Percentiles rank a stretch among this genome's conserved stretches.
Evolutionary conservation across 352 stramenopile genomes (phyloP).

Genomic region (Blastocystis hominis): DNA sequence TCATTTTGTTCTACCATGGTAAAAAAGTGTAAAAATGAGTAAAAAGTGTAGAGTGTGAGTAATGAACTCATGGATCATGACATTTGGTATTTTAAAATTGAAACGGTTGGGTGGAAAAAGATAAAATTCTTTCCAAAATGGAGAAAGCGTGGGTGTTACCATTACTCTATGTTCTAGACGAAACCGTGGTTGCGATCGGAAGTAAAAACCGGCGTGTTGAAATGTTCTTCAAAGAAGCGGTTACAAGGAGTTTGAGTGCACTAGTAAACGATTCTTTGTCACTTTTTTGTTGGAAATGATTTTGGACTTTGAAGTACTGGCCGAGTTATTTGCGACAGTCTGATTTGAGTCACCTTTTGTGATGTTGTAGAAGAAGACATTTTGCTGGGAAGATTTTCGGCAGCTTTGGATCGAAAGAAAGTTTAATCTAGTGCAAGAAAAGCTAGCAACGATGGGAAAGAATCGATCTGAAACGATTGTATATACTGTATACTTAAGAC

Average conservation of each 20-base stretch:
- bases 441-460: not conserved
- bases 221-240: not conserved
- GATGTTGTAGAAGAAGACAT: slow-evolving; percentile 2
- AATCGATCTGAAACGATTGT: slow-evolving; percentile 7
- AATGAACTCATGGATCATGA: not conserved
- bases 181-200: not conserved
- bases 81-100: not conserved
- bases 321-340: not conserved
- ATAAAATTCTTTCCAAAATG: not conserved
- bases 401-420: not conserved
- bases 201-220: not conserved
- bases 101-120: not conserved
- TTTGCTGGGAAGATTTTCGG: not conserved
- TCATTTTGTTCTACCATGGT: slow-evolving; percentile 10
- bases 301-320: slow-evolving; percentile 8
- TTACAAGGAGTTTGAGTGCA: not conserved
- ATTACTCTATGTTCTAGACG: not conserved
- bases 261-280: not conserved
- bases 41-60: slow-evolving; percentile 34
- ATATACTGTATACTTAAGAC: slow-evolving; percentile 17
- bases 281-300: not conserved
- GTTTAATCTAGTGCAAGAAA: not conserved
- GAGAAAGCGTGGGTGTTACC: not conserved
- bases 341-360: not conserved
- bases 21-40: not conserved